phyloP scores from a whole-genome alignment of 2,329 filamentous ascomycete genomes.

The Cercospora sp. region DNA sequence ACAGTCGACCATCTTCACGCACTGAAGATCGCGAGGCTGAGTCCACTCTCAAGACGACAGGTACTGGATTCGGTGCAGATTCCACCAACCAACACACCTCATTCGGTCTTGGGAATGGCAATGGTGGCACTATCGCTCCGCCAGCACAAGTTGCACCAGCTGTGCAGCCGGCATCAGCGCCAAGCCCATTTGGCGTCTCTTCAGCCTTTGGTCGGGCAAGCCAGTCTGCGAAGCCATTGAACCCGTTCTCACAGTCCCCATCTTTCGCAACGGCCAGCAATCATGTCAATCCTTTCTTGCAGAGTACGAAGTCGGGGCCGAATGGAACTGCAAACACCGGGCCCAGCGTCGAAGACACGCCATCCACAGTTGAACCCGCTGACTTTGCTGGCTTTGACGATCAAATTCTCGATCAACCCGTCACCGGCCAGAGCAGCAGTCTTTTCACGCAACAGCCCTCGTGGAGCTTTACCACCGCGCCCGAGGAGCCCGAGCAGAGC shows the following conservation, averaged over 20 bases:
- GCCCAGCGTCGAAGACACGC: background rate
- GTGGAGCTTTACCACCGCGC: conserved; percentile 17
- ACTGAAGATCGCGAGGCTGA: conserved; percentile 2
- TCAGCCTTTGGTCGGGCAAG: background rate
- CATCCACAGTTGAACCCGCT: background rate
- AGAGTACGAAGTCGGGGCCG: conserved; percentile 9
- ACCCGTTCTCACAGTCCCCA: conserved; percentile 22
- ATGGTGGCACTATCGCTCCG: background rate
- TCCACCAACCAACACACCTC: background rate
- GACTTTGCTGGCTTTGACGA: background rate
- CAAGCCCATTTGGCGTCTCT: background rate
- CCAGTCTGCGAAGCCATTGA: conserved; percentile 9
- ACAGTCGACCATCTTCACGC: conserved; percentile 28
- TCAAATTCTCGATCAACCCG: background rate
- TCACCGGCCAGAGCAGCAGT: background rate
- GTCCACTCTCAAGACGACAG: background rate
- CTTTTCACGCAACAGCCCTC: background rate
- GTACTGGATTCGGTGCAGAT: background rate
- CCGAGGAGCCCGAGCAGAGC: conserved; percentile 4
- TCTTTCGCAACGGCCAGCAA: conserved; percentile 16
- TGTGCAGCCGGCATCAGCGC: background rate
- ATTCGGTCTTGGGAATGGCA: background rate
- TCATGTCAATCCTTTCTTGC: conserved; percentile 21
- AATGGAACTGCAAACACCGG: background rate
- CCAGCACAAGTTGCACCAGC: background rate